Evolutionary conservation across 768 basidiomycete genomes (phyloP), one percentile per base, ranked within the genome.

Genomic region (Mycena maculata): DNA sequence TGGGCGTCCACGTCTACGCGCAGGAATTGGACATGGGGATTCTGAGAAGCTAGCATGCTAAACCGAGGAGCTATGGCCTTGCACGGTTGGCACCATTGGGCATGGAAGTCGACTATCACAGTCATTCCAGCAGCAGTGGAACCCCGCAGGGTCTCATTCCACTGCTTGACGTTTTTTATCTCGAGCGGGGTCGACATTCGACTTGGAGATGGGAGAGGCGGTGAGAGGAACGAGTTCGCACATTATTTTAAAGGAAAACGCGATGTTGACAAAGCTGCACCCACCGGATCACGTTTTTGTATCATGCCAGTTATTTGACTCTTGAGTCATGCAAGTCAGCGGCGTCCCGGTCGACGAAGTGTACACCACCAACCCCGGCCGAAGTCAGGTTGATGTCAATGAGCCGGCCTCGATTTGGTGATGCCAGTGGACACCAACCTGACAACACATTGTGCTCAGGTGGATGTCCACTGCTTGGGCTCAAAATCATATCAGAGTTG

Each of bases 91-190:
- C 72, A 73, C 72, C 72, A 73, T 25, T 57, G 47, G 2, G 72
- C 72, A 48, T 73, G 70, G 39, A 65, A 71, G 23, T 68, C 67
- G 22, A 68, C 67, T 0, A 68, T 33, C 4, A 71, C 65, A 11
- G 69, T 65, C 66, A 55, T 68, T 28, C 67, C 67, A 31, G 59
- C 49, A 0, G 63, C 60, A 1, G 54, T 59, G 1, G 80, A 74
- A 1, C 73, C 68, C 48, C 79, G 80, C 31, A 81, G 76, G 74
- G 74, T 78, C 47, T 80, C 77, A 74, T 80, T 80, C 74, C 79
- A 81, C 64, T 80, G 78, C 16, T 80, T 81, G 2, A 68, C 67
- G 27, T 31, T 71, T 49, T 62, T 65, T 39, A 36, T 60, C 38
- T 47, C 41, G 44, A 42, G n/a, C 2, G 59, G 38, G 45, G 28